Evolutionary conservation across 2,329 filamentous ascomycete genomes (phyloP).

Genomic region (Phyllosticta citribraziliensis): DNA sequence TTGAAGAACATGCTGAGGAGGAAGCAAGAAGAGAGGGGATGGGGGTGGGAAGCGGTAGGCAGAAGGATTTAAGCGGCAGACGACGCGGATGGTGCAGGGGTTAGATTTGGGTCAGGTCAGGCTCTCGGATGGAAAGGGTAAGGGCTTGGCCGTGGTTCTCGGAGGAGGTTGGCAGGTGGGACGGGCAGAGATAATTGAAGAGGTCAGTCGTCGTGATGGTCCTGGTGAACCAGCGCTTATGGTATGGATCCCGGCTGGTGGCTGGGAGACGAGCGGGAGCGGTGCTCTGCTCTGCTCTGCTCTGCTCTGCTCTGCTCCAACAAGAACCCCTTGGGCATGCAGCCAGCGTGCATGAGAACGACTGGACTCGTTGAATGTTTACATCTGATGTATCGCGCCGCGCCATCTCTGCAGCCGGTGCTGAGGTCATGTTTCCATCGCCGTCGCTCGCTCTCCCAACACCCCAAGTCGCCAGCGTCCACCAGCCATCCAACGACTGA

Average conservation of each 20-base stretch:
- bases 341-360: neutral
- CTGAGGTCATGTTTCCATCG: neutral
- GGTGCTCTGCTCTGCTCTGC: too few species aligned
- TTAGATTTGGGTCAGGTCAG: neutral
- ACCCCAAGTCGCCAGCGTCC: neutral
- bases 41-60: slow-evolving; percentile 12
- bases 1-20: slow-evolving; percentile 39
- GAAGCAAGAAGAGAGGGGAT: slow-evolving; percentile 15
- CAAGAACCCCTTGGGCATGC: neutral
- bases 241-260: neutral
- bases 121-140: neutral
- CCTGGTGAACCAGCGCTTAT: neutral
- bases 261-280: neutral
- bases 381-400: too few species aligned
- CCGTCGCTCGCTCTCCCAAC: neutral
- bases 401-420: too few species aligned
- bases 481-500: neutral
- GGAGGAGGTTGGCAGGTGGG: neutral
- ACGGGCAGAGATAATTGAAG: neutral
- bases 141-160: neutral
- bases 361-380: neutral
- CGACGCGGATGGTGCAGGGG: neutral
- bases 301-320: too few species aligned
- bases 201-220: neutral
- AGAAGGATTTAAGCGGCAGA: slow-evolving; percentile 4